Evolutionary conservation across 371 early-diverging fungal genomes (phyloP), one percentile per base, ranked within the genome.

Genomic region (Fennellomyces sp.): DNA sequence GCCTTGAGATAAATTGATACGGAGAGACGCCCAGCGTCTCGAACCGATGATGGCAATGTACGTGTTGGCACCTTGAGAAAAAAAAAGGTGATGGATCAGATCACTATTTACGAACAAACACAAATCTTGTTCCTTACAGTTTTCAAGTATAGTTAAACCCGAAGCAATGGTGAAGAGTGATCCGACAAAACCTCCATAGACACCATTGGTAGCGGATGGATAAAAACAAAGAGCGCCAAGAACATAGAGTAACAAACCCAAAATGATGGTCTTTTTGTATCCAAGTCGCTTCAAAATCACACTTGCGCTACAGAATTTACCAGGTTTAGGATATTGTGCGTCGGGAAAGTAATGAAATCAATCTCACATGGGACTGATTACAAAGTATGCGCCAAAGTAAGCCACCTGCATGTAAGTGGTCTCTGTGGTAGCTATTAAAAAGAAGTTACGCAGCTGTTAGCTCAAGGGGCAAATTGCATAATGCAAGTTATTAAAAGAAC

Each of bases 361-460:
- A 28, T 61, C 79, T 65, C 68, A 76, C 80, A 76, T 76, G 41
- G 73, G 66, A 72, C 76, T 72, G 45, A 73, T 65, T 2, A 79
- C 61, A 54, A 79, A 76, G 47, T 79, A 79, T 15, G 77, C 80
- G 35, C 80, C 80, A 58, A 77, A 80, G 36, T 80, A 80, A 2
- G 80, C 77, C 4, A 80, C 77, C 56, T 80, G 80, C 71, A 80
- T 72, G 52, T 68, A 70, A 0, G 80, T 77, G 11, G 75, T 76
- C 45, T 80, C 63, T 5, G 78, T 77, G 0, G 78, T 77, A 25
- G 72, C 78, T 77, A 54, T 38, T 39, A 5, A 39, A 11, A 39
- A n/a, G n/a, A n/a, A n/a, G n/a, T n/a, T n/a, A n/a, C n/a, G n/a
- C n/a, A n/a, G n/a, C n/a, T n/a, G n/a, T n/a, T n/a, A n/a, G n/a